phyloP scores from a whole-genome alignment of 176 grass and related monocot species.

The Triticum aestivum region IWGSC_CS_RefSeq_v2.1 NC_057804.1:647627819-647628318 shows the following conservation, averaged over 20 bases:
- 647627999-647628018: background rate
- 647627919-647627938: background rate
- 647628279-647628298: background rate
- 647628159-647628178: no score
- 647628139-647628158: background rate
- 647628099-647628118: background rate
- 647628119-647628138: no score
- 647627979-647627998: background rate
- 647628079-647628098: background rate
- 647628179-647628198: constrained; percentile 25
- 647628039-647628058: background rate
- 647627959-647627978: background rate
- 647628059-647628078: background rate
- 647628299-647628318: background rate
- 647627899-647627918: constrained; percentile 2
- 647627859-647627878: background rate
- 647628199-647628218: constrained; percentile 5
- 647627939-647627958: background rate
- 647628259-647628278: background rate
- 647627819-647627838: background rate
- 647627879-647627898: background rate
- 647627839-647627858: background rate
- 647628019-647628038: background rate
- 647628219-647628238: background rate
- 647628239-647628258: background rate